Evolutionary conservation across 1,284 basidiomycete genomes (phyloP), one percentile per base, ranked within the genome.

Genomic region (Trametes hirsuta): DNA sequence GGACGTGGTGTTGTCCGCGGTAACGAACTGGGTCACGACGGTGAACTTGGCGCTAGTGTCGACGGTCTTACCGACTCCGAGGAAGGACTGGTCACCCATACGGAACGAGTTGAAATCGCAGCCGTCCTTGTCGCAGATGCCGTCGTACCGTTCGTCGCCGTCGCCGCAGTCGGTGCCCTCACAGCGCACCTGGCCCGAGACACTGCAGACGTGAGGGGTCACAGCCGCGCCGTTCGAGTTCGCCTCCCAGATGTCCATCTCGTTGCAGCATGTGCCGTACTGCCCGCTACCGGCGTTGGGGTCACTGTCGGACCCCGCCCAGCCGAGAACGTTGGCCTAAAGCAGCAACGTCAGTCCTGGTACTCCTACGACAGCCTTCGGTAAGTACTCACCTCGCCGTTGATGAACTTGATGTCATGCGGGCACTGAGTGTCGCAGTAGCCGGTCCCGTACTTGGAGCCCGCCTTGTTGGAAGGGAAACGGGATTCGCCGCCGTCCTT

Each of bases 221-320:
- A 74, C 77, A 36, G 81, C 81, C 37, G 77, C 71, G 41, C 80
- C 74, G 64, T 76, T 72, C 60, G 73, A 76, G 77, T 84, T 84
- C 67, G 80, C 82, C 70, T 82, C 80, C 82, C 81, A 84, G 69
- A 84, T 75, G 71, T 84, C 82, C 80, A 84, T 83, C 75, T 84
- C 82, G 61, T 69, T 76, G 69, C 82, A 84, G 76, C 82, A 84
- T 11, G 80, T 74, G 37, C 82, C 82, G 66, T 74, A 76, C 21
- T 68, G 48, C 39, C 82, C 81, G 2, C 67, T 71, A 22, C 82
- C 82, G 15, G 80, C 73, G 72, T 83, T 83, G 65, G 74, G 61
- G 66, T 78, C 75, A 66, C 66, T 79, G 50, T 72, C 53, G 0
- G 75, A 74, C 30, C 71, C 63, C 10, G 64, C 71, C 81, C 82